phyloP scores from a whole-genome alignment of 179 eudicot species.

The Patellifolia procumbens region DNA sequence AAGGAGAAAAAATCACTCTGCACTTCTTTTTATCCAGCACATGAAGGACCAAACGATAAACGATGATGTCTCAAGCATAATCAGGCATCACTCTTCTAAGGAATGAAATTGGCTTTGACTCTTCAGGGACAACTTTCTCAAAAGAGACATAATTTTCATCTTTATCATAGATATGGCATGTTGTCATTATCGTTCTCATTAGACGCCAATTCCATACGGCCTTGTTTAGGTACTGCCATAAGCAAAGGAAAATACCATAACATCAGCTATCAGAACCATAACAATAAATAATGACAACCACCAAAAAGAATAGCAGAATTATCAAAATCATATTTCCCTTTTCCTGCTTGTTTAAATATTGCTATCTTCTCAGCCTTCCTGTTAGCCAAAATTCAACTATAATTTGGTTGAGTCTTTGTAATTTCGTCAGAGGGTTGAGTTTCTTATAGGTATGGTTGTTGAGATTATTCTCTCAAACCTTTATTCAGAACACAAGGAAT shows the following conservation, averaged over 20 bases:
- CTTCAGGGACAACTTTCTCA: slow-evolving; percentile 66
- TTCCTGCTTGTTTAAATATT: no score
- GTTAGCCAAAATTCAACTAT: no score
- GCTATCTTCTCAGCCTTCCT: no score
- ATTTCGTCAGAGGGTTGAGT: no score
- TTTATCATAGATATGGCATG: slow-evolving; percentile 74
- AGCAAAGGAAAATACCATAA: slow-evolving; percentile 4
- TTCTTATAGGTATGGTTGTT: no score
- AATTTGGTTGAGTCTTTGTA: no score
- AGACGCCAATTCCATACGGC: slow-evolving; percentile 96
- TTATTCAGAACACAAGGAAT: background rate
- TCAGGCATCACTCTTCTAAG: slow-evolving; percentile 85
- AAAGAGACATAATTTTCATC: slow-evolving; percentile 73
- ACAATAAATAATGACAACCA: background rate
- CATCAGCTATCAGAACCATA: background rate
- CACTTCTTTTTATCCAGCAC: background rate
- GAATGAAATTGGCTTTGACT: slow-evolving; percentile 73
- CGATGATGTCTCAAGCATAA: slow-evolving; percentile 45
- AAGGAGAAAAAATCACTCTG: background rate
- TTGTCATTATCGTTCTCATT: slow-evolving; percentile 87
- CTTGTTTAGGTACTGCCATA: slow-evolving; percentile 76
- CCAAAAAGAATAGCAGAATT: background rate
- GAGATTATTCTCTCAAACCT: background rate
- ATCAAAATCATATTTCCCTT: no score
- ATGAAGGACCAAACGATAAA: background rate